Percentiles rank a stretch among this genome's conserved stretches.
phyloP scores from a whole-genome alignment of 2,329 filamentous ascomycete genomes.

The Botrytis fragariae region DNA sequence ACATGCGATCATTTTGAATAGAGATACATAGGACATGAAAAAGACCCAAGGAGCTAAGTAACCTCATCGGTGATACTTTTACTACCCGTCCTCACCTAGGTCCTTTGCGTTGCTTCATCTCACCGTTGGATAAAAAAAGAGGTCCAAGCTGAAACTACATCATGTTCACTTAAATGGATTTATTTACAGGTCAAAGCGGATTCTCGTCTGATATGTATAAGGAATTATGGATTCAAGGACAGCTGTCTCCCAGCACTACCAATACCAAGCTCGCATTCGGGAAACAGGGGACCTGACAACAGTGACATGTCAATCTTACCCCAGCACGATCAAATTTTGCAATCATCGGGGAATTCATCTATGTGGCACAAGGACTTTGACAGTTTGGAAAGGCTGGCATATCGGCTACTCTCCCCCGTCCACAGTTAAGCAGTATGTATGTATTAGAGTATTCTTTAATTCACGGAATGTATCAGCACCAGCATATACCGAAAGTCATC shows the following conservation, averaged over 20 bases:
- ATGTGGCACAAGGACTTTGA: background rate
- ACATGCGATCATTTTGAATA: background rate
- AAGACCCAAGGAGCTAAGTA: background rate
- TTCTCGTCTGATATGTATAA: background rate
- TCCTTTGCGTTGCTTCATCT: slow-evolving; percentile 6
- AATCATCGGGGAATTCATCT: background rate
- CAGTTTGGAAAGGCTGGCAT: background rate
- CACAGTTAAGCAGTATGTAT: background rate
- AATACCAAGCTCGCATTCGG: background rate
- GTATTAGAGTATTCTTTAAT: background rate
- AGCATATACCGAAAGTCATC: background rate
- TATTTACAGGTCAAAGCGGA: background rate
- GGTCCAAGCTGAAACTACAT: slow-evolving; percentile 8
- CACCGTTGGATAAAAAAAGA: slow-evolving; percentile 7
- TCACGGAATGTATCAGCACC: background rate
- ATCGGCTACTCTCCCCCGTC: background rate
- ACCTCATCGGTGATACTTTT: background rate
- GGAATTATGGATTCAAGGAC: background rate
- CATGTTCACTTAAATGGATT: background rate
- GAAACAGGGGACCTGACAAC: background rate
- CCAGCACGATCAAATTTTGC: background rate
- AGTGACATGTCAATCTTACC: background rate
- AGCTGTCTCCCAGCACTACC: background rate
- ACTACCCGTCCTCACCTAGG: background rate
- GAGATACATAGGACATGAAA: background rate